These are phyloP conservation scores for Paramecium tetraurelia DNA, from an alignment of 73 alveolate genomes.

Conservation along the genomic window DNA sequence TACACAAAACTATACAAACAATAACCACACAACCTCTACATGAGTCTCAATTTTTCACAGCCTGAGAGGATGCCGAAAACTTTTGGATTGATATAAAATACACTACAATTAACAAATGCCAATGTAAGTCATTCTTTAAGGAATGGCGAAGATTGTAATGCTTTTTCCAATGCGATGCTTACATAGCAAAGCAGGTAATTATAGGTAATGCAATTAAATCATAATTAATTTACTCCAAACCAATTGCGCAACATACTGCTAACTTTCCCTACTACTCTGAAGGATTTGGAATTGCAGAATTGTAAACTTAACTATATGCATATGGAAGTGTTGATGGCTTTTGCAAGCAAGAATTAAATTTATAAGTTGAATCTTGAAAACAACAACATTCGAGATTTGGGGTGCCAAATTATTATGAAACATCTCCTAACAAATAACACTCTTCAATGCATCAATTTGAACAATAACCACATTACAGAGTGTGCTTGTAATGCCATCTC, in stretches of 20 bases:
- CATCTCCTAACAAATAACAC: not conserved
- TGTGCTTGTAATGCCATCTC: not conserved
- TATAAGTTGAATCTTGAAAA: slow-evolving; percentile 9
- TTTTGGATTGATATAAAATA: not conserved
- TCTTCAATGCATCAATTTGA: not conserved
- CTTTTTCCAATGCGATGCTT: not conserved
- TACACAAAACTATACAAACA: slow-evolving; percentile 1
- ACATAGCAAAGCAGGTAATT: not conserved
- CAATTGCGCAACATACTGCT: not conserved
- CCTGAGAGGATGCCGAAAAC: slow-evolving; percentile 3
- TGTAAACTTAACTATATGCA: slow-evolving; percentile 8
- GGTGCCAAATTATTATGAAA: not conserved
- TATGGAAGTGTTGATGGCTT: not conserved
- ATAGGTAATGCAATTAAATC: not conserved
- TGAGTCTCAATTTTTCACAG: not conserved
- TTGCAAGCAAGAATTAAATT: not conserved
- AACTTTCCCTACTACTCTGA: not conserved
- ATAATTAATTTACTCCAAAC: not conserved
- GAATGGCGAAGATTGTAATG: not conserved
- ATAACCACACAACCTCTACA: not conserved
- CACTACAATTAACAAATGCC: not conserved
- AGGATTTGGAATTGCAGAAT: not conserved
- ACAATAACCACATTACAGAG: not conserved
- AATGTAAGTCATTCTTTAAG: not conserved
- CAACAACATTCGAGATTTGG: slow-evolving; percentile 28